Conservation (phyloP, 2,329 filamentous ascomycete species). For the Aspergillus glaucus region DNA sequence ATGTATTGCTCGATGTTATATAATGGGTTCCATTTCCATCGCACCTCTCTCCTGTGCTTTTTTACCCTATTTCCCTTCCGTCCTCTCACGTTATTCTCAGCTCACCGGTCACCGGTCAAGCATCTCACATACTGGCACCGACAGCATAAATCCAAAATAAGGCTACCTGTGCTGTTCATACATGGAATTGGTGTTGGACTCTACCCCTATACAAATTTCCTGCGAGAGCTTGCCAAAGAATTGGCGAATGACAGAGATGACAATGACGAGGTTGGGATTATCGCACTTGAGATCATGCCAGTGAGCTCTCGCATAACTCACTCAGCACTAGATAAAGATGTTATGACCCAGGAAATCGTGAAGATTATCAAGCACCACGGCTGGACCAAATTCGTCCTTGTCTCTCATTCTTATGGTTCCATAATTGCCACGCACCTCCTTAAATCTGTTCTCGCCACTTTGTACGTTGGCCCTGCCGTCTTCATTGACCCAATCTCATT, state of each 20-base stretch:
- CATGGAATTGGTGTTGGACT: slow-evolving; percentile 67
- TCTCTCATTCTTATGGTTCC: slow-evolving; percentile 60
- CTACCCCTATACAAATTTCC: slow-evolving; percentile 54
- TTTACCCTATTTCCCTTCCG: slow-evolving; percentile 55
- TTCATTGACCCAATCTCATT: slow-evolving; percentile 61
- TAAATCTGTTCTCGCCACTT: slow-evolving; percentile 42
- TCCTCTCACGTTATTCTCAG: slow-evolving; percentile 44
- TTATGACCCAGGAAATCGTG: slow-evolving; percentile 53
- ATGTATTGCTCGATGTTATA: slow-evolving; percentile 11
- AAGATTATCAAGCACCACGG: slow-evolving; percentile 53
- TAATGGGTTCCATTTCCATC: slow-evolving; percentile 50
- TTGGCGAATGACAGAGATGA: background rate
- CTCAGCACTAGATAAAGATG: slow-evolving; percentile 45
- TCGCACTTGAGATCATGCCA: slow-evolving; percentile 54
- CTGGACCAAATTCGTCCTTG: slow-evolving; percentile 54
- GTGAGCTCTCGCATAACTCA: slow-evolving; percentile 58
- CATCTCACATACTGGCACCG: slow-evolving; percentile 60
- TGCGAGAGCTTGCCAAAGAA: slow-evolving; percentile 43
- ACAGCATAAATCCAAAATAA: slow-evolving; percentile 54
- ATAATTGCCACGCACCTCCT: slow-evolving; percentile 59
- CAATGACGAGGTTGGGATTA: background rate
- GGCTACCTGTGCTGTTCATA: slow-evolving; percentile 59
- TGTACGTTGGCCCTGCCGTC: slow-evolving; percentile 30
- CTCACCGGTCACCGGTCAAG: slow-evolving; percentile 43
- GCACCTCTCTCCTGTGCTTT: slow-evolving; percentile 37